A percentile compares a stretch with the other conserved stretches of the same genome.
These are phyloP conservation scores for Extremus antarcticus DNA, from an alignment of 495 filamentous ascomycete species.

Conservation along the genomic window DNA sequence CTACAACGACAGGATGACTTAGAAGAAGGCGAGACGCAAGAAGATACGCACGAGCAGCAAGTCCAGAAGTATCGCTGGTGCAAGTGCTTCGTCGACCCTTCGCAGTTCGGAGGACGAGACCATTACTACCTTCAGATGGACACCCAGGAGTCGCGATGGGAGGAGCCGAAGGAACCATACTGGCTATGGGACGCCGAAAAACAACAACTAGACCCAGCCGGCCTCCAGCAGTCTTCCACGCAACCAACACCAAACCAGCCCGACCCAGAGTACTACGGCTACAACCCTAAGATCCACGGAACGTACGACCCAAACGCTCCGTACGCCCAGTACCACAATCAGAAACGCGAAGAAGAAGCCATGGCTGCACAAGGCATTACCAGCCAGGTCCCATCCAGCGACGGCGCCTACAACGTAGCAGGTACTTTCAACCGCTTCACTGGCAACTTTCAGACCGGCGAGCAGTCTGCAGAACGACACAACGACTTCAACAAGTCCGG, in stretches of 20 bases:
- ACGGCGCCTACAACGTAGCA: conserved; percentile 46
- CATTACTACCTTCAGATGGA: conserved; percentile 17
- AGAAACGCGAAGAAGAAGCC: conserved; percentile 28
- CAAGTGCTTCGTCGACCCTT: conserved; percentile 14
- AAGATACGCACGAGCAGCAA: not conserved
- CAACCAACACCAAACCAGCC: not conserved
- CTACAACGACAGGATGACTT: not conserved
- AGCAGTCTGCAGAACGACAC: conserved; percentile 58
- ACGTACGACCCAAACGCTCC: conserved; percentile 88
- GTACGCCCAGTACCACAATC: conserved; percentile 53
- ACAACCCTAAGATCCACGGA: conserved; percentile 92
- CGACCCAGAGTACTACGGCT: conserved; percentile 40
- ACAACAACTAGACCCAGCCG: conserved; percentile 3
- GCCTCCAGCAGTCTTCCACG: conserved; percentile 10
- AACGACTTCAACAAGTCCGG: conserved; percentile 81
- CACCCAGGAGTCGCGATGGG: conserved; percentile 6
- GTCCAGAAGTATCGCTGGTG: conserved; percentile 11
- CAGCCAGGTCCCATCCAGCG: conserved; percentile 22
- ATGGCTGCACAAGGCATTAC: conserved; percentile 8
- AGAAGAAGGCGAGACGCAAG: not conserved
- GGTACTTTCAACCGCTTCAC: conserved; percentile 89
- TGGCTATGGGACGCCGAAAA: conserved; percentile 16
- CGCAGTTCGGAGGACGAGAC: conserved; percentile 1
- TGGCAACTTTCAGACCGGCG: conserved; percentile 63
- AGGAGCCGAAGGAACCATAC: conserved; percentile 17